Percentiles rank a stretch among this genome's conserved stretches.
phyloP scores from a whole-genome alignment of 2,329 filamentous ascomycete species.

The Aspergillus chevalieri region DNA sequence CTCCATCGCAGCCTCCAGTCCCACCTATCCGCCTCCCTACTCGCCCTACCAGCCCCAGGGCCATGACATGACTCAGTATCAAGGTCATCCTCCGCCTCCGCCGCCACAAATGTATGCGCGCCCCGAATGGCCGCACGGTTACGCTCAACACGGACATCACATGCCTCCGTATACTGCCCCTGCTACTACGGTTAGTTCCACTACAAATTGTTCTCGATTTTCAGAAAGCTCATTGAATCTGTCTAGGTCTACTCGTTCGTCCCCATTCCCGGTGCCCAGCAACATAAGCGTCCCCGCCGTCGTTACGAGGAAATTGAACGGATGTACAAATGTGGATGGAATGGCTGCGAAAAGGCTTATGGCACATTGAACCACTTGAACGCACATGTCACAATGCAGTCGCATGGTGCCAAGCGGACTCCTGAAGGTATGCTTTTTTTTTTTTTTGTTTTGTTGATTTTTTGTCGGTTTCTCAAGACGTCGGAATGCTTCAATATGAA shows the following conservation, averaged over 20 bases:
- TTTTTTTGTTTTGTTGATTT: constrained; percentile 4
- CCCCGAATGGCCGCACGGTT: constrained; percentile 42
- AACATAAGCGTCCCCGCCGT: constrained; percentile 89
- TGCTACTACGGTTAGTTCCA: constrained; percentile 54
- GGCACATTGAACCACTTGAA: constrained; percentile 96
- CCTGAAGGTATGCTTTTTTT: constrained; percentile 72
- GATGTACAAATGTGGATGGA: constrained; percentile 99
- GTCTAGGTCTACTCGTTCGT: constrained; percentile 92
- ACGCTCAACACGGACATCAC: constrained; percentile 43
- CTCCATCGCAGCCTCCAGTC: constrained; percentile 88
- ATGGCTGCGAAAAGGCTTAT: constrained; percentile 97
- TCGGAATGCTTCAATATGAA: constrained; percentile 1
- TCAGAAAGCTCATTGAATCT: constrained; percentile 16
- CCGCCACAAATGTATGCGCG: constrained; percentile 44
- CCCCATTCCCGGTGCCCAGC: constrained; percentile 90
- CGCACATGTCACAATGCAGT: constrained; percentile 98
- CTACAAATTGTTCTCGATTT: constrained; percentile 12
- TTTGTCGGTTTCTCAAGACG: constrained; percentile 1
- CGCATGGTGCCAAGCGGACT: constrained; percentile 86
- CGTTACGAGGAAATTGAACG: constrained; percentile 98
- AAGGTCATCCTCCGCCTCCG: constrained; percentile 41
- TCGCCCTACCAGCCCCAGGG: constrained; percentile 78
- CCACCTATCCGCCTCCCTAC: constrained; percentile 80
- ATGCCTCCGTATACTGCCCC: constrained; percentile 46
- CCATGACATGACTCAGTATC: constrained; percentile 76